Percentiles rank a stretch among this genome's conserved stretches.
Evolutionary conservation across 352 stramenopile genomes (phyloP).

Genomic region (Phytopythium sindhum): DNA sequence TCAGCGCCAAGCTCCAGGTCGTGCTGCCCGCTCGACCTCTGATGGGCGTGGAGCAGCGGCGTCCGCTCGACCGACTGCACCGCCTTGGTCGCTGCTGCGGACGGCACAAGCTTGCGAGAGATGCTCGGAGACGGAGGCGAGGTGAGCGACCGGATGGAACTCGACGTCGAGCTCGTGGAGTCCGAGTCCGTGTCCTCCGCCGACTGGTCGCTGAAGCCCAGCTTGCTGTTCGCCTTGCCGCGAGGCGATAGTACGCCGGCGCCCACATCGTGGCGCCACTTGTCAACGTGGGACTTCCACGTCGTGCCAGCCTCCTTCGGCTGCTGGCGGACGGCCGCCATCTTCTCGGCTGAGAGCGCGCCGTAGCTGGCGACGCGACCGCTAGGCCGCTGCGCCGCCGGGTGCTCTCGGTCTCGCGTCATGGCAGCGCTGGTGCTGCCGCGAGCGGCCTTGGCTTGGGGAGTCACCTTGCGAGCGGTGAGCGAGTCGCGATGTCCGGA

Average conservation of each 20-base stretch:
- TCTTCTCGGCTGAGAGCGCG: slow-evolving; percentile 17
- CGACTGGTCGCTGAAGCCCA: slow-evolving; percentile 24
- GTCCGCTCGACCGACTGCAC: slow-evolving; percentile 25
- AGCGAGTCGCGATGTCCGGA: slow-evolving; percentile 15
- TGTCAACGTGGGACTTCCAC: slow-evolving; percentile 45
- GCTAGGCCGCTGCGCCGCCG: neutral
- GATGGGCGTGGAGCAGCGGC: slow-evolving; percentile 29
- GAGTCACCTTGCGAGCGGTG: slow-evolving; percentile 2
- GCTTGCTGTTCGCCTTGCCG: slow-evolving; percentile 8
- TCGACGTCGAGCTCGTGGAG: slow-evolving; percentile 34
- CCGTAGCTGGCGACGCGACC: slow-evolving; percentile 20
- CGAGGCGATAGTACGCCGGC: slow-evolving; percentile 30
- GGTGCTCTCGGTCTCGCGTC: slow-evolving; percentile 13
- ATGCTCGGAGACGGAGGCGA: slow-evolving; percentile 11
- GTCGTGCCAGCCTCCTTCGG: slow-evolving; percentile 15
- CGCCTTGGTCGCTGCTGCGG: slow-evolving; percentile 10
- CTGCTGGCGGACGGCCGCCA: neutral
- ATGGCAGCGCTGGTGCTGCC: slow-evolving; percentile 20
- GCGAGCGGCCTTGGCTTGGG: slow-evolving; percentile 8
- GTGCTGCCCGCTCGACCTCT: slow-evolving; percentile 13
- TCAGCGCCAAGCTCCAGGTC: slow-evolving; percentile 28
- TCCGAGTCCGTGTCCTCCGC: slow-evolving; percentile 40
- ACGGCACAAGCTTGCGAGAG: slow-evolving; percentile 9
- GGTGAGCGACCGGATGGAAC: slow-evolving; percentile 14
- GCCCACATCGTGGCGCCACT: slow-evolving; percentile 31